A percentile compares a stretch with the other conserved stretches of the same genome.
Conservation (phyloP, 2,329 filamentous ascomycete genomes). For the Colletotrichum sp. region DNA sequence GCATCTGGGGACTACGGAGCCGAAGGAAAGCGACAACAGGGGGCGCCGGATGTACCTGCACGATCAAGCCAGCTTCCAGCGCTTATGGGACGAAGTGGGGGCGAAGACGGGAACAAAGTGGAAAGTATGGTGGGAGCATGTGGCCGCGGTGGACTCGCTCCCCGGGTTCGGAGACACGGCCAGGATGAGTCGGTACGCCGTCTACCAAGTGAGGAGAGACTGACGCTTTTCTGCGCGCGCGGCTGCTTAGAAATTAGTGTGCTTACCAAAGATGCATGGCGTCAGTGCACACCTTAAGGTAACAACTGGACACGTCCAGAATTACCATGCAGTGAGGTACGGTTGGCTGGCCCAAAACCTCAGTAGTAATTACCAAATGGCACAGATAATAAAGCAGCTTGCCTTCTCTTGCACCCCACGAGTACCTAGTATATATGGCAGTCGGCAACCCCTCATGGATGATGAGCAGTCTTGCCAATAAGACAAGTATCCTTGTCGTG, state of each 20-base stretch:
- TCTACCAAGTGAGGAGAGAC: constrained; percentile 17
- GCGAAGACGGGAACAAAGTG: constrained; percentile 52
- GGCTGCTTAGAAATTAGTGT: constrained; percentile 10
- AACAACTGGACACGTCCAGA: background rate
- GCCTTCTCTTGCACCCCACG: background rate
- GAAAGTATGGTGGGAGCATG: constrained; percentile 47
- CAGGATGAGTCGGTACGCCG: constrained; percentile 19
- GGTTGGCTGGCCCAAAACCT: background rate
- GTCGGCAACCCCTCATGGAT: background rate
- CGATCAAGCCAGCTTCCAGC: constrained; percentile 53
- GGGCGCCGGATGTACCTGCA: constrained; percentile 45
- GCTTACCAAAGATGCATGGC: background rate
- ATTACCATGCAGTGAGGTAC: background rate
- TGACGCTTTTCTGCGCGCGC: constrained; percentile 2
- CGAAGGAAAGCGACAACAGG: constrained; percentile 27
- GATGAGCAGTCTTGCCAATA: background rate
- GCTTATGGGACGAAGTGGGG: constrained; percentile 59
- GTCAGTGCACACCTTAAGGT: background rate
- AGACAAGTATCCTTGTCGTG: background rate
- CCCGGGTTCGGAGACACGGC: constrained; percentile 22
- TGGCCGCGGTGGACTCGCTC: constrained; percentile 21
- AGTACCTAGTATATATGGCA: background rate
- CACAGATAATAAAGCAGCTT: background rate
- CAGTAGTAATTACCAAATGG: background rate
- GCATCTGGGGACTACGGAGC: constrained; percentile 49